Conservation (phyloP, 148 eudicot genomes). For the Suaeda aralocaspica region DNA sequence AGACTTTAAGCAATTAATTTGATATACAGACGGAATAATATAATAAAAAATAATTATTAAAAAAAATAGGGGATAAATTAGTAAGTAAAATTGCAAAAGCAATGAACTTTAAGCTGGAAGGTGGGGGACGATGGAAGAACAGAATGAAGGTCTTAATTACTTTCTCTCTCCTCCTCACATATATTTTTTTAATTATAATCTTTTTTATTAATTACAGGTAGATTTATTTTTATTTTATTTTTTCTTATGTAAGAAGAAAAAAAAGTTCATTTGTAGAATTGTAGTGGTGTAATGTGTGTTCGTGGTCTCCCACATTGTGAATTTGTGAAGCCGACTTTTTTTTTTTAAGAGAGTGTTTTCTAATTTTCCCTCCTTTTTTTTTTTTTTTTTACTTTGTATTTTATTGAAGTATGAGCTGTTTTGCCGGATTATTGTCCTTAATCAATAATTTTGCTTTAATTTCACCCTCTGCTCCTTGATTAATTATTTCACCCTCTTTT, state of each 20-base stretch:
- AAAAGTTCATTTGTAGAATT: not conserved
- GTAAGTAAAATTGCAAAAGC: conserved; percentile 18
- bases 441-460: not conserved
- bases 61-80: not conserved
- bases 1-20: not conserved
- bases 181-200: not conserved
- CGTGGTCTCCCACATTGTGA: conserved; percentile 40
- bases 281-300: conserved; percentile 9
- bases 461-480: not conserved
- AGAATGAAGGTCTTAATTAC: not conserved
- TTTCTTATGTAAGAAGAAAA: not conserved
- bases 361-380: not conserved
- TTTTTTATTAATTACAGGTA: not conserved
- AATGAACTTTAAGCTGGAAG: conserved; percentile 26
- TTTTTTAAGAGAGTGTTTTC: conserved; percentile 4
- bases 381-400: not conserved
- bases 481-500: not conserved
- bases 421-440: not conserved
- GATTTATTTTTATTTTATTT: not conserved
- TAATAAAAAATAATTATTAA: not conserved
- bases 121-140: conserved; percentile 15
- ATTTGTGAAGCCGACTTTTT: conserved; percentile 25
- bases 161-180: not conserved
- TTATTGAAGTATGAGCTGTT: conserved; percentile 1
- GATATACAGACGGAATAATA: not conserved